A percentile compares a stretch with the other conserved stretches of the same genome.
Conservation (phyloP, 139 green algal genomes). For the Chlorella sp. region DNA sequence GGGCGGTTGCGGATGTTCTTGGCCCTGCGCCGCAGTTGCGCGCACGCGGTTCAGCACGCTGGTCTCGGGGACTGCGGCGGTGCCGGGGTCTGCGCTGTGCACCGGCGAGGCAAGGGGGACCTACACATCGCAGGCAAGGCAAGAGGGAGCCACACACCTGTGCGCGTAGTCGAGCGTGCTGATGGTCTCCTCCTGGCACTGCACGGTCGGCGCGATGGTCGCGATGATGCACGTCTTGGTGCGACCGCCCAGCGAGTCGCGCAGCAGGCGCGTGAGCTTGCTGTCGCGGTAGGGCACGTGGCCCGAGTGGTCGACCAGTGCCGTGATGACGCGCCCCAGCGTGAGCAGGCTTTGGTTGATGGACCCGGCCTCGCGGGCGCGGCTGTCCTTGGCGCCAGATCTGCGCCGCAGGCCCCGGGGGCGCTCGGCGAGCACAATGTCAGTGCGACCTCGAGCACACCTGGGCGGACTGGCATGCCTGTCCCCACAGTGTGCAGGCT, state of each 20-base stretch:
- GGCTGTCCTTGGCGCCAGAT: constrained; percentile 79
- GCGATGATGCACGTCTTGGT: constrained; percentile 97
- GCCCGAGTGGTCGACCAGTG: constrained; percentile 75
- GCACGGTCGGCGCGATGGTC: constrained; percentile 88
- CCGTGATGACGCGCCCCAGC: constrained; percentile 94
- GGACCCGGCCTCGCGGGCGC: constrained; percentile 85
- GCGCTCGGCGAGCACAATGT: too few relatives aligned
- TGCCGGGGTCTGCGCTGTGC: too few relatives aligned
- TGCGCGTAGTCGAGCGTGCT: constrained; percentile 97
- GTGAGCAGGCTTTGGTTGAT: constrained; percentile 98
- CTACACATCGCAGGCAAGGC: too few relatives aligned
- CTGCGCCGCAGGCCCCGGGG: too few relatives aligned
- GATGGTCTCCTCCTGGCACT: constrained; percentile 91
- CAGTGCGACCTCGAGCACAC: too few relatives aligned
- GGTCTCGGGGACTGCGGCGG: too few relatives aligned
- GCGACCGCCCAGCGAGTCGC: constrained; percentile 85
- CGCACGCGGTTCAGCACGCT: too few relatives aligned
- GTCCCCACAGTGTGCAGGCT: too few relatives aligned
- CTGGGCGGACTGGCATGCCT: too few relatives aligned
- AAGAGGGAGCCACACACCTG: too few relatives aligned
- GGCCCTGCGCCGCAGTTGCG: too few relatives aligned
- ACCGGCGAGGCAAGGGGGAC: too few relatives aligned
- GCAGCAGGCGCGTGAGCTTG: constrained; percentile 96
- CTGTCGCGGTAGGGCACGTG: constrained; percentile 84
- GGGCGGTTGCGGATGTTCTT: constrained; percentile 99